Percentiles rank a stretch among this genome's conserved stretches.
Evolutionary conservation across 2,329 filamentous ascomycete genomes (phyloP).

Genomic region (Curvularia spicifera): DNA sequence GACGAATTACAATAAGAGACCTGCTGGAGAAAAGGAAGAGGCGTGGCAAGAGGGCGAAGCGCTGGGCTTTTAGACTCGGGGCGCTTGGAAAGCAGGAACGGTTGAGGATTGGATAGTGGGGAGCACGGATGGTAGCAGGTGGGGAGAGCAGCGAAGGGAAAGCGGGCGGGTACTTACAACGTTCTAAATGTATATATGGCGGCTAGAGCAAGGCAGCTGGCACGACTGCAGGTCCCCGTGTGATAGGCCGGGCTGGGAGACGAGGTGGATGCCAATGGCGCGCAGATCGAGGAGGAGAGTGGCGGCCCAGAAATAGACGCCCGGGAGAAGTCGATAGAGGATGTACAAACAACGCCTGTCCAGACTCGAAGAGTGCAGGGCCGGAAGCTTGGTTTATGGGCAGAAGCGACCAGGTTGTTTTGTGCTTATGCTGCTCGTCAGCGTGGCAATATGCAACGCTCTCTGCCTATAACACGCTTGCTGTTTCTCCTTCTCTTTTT

Average conservation of each 20-base stretch:
- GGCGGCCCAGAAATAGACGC: slow-evolving; percentile 51
- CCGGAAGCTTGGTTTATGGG: slow-evolving; percentile 31
- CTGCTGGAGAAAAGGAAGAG: slow-evolving; percentile 49
- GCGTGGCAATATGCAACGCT: slow-evolving; percentile 16
- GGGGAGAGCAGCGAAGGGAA: slow-evolving; percentile 44
- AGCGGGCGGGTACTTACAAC: slow-evolving; percentile 50
- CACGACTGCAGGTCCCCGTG: slow-evolving; percentile 37
- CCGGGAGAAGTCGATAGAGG: slow-evolving; percentile 46
- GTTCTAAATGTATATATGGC: slow-evolving; percentile 49
- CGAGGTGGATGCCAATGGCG: slow-evolving; percentile 42
- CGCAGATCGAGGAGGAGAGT: slow-evolving; percentile 34
- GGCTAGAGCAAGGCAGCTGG: slow-evolving; percentile 41
- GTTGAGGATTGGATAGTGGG: slow-evolving; percentile 39
- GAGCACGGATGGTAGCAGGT: slow-evolving; percentile 38
- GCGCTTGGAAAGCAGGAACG: slow-evolving; percentile 45
- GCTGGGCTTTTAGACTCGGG: slow-evolving; percentile 50
- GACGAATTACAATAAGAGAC: slow-evolving; percentile 52
- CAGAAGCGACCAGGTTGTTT: slow-evolving; percentile 30
- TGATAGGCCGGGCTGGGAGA: slow-evolving; percentile 46
- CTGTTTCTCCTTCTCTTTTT: not conserved
- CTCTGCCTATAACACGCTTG: not conserved
- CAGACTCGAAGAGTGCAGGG: slow-evolving; percentile 41
- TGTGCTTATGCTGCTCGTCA: slow-evolving; percentile 33
- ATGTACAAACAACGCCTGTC: slow-evolving; percentile 40
- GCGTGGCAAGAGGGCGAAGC: slow-evolving; percentile 44